Evolutionary conservation across 345 rosid genomes (phyloP).

Genomic region (Sisymbrium irio): DNA sequence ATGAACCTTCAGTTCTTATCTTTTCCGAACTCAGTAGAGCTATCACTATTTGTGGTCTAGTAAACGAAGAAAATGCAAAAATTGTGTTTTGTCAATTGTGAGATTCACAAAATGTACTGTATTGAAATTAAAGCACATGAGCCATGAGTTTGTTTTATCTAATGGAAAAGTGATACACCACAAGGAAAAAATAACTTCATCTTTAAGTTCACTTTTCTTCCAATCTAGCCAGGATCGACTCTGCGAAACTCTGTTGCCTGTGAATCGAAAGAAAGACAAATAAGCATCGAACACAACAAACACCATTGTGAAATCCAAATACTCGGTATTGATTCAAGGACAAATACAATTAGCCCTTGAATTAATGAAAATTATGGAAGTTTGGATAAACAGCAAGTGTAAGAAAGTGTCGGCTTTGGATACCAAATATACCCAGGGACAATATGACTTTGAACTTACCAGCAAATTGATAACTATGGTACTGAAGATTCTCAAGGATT

Average conservation of each 20-base stretch:
- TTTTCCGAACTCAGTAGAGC: not conserved
- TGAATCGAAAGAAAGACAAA: constrained; percentile 19
- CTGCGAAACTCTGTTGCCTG: constrained; percentile 96
- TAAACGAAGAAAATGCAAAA: not conserved
- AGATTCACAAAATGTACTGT: constrained; percentile 7
- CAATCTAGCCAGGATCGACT: constrained; percentile 66
- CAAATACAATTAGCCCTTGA: not conserved
- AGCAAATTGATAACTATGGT: not conserved
- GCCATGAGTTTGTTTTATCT: not conserved
- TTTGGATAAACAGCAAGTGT: not conserved
- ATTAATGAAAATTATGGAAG: not conserved
- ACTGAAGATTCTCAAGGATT: not conserved
- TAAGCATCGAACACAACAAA: not conserved
- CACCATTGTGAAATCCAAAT: not conserved
- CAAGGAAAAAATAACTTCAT: not conserved
- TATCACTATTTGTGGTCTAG: not conserved
- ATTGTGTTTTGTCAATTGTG: not conserved
- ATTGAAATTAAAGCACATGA: constrained; percentile 1
- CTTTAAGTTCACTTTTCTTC: constrained; percentile 59
- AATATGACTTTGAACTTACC: not conserved
- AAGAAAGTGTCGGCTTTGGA: not conserved
- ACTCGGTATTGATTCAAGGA: not conserved
- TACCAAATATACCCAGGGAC: not conserved
- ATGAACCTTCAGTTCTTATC: not conserved
- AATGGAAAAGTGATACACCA: not conserved